Conservation (phyloP, 768 basidiomycete species). For the Phlegmacium glaucopus region DNA sequence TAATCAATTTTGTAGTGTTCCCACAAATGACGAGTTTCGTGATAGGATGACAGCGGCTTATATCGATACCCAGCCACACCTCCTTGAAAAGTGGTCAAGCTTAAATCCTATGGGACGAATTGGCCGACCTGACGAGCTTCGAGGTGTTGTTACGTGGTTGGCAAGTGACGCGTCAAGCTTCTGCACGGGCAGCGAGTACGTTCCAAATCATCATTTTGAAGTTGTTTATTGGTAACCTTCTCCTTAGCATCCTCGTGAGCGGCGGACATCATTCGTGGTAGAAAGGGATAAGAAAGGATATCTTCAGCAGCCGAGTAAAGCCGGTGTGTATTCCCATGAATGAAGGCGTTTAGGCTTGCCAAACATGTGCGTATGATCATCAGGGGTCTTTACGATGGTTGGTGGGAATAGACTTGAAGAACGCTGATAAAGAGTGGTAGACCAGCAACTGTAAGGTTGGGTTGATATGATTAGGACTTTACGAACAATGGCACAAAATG, state of each 20-base stretch:
- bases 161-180: conserved; percentile 75
- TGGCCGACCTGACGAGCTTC: conserved; percentile 68
- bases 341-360: too few species aligned
- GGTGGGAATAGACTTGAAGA: neutral
- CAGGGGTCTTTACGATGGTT: neutral
- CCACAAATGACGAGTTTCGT: neutral
- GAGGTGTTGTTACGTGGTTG: conserved; percentile 70
- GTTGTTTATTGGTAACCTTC: neutral
- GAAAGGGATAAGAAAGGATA: conserved; percentile 12
- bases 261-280: conserved; percentile 66
- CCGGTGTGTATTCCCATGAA: neutral
- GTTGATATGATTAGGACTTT: neutral
- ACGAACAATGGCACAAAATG: neutral
- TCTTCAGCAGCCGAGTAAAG: neutral
- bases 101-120: conserved; percentile 70
- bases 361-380: too few species aligned
- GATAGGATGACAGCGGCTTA: conserved; percentile 72
- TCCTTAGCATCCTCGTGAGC: conserved; percentile 52
- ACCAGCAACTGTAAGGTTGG: neutral
- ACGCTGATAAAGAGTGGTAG: neutral
- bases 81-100: conserved; percentile 63
- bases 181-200: conserved; percentile 82
- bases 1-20: neutral
- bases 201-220: neutral
- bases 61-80: conserved; percentile 60